phyloP scores from a whole-genome alignment of 2,329 filamentous ascomycete genomes.

The Colletotrichum cereale region DNA sequence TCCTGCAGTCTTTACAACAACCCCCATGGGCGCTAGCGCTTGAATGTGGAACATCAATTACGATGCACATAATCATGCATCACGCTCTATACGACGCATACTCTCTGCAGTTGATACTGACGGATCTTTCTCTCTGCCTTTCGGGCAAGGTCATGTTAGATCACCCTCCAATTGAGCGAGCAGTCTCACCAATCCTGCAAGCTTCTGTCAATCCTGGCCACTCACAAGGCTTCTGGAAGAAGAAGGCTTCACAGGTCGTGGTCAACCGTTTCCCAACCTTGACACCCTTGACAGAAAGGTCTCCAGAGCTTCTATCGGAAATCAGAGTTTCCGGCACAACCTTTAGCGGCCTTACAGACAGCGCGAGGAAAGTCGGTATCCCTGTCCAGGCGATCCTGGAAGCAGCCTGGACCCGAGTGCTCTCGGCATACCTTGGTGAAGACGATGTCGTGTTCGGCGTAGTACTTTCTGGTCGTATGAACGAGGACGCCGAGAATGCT shows the following conservation, averaged over 20 bases:
- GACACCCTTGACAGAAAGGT: slow-evolving; percentile 68
- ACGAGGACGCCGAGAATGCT: slow-evolving; percentile 68
- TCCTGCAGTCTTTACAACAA: slow-evolving; percentile 59
- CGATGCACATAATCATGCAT: slow-evolving; percentile 69
- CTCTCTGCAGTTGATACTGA: slow-evolving; percentile 75
- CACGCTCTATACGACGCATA: slow-evolving; percentile 90
- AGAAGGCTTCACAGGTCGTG: slow-evolving; percentile 63
- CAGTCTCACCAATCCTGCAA: slow-evolving; percentile 58
- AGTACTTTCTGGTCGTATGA: slow-evolving; percentile 81
- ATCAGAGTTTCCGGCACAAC: slow-evolving; percentile 44
- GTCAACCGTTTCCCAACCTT: slow-evolving; percentile 82
- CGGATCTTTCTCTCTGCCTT: slow-evolving; percentile 62
- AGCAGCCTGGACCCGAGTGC: slow-evolving; percentile 80
- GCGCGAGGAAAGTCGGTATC: slow-evolving; percentile 70
- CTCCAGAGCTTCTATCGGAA: background rate
- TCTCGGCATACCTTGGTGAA: slow-evolving; percentile 84
- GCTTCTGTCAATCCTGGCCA: slow-evolving; percentile 46
- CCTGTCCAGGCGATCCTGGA: slow-evolving; percentile 83
- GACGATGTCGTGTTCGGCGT: slow-evolving; percentile 80
- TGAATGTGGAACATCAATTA: slow-evolving; percentile 46
- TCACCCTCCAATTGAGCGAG: slow-evolving; percentile 47
- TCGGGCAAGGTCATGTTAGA: slow-evolving; percentile 35
- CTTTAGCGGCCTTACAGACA: slow-evolving; percentile 63
- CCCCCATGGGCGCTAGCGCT: slow-evolving; percentile 75
- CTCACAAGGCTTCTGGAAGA: slow-evolving; percentile 73